phyloP scores from a whole-genome alignment of 2,329 filamentous ascomycete genomes.

The Fragosphaeria purpurea region DNA sequence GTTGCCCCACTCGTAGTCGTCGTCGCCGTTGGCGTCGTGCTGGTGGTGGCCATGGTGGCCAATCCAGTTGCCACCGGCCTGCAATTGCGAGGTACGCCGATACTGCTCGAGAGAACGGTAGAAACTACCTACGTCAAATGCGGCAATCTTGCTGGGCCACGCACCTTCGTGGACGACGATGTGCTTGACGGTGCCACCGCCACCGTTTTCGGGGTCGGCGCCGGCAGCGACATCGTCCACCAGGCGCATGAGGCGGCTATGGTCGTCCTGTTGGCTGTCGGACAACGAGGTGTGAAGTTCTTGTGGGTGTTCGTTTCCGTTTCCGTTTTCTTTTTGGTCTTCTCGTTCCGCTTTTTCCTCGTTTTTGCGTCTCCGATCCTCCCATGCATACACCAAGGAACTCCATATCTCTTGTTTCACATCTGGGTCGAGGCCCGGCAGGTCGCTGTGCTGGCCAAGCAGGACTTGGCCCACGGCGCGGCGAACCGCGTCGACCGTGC shows the following conservation, averaged over 20 bases:
- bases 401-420: slow-evolving; percentile 12
- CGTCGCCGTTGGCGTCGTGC: slow-evolving; percentile 14
- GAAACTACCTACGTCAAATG: slow-evolving; percentile 75
- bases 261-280: not conserved
- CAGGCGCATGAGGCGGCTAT: slow-evolving; percentile 2
- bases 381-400: slow-evolving; percentile 8
- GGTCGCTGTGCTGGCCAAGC: not conserved
- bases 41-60: slow-evolving; percentile 31
- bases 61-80: too few species aligned
- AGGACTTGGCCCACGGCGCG: slow-evolving; percentile 5
- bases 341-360: not conserved
- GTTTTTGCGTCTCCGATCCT: not conserved
- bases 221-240: slow-evolving; percentile 5
- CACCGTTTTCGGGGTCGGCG: slow-evolving; percentile 57
- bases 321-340: not conserved
- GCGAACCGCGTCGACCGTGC: slow-evolving; percentile 2
- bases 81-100: slow-evolving; percentile 24
- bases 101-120: slow-evolving; percentile 63
- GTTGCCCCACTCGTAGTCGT: slow-evolving; percentile 54
- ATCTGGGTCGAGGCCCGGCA: slow-evolving; percentile 3
- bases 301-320: too few species aligned
- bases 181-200: slow-evolving; percentile 52
- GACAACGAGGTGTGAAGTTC: not conserved
- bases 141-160: slow-evolving; percentile 66
- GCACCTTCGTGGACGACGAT: slow-evolving; percentile 61